These are phyloP conservation scores for Zygotorulaspora danielsina DNA, from an alignment of 805 yeast species.

Conservation along the genomic window DNA sequence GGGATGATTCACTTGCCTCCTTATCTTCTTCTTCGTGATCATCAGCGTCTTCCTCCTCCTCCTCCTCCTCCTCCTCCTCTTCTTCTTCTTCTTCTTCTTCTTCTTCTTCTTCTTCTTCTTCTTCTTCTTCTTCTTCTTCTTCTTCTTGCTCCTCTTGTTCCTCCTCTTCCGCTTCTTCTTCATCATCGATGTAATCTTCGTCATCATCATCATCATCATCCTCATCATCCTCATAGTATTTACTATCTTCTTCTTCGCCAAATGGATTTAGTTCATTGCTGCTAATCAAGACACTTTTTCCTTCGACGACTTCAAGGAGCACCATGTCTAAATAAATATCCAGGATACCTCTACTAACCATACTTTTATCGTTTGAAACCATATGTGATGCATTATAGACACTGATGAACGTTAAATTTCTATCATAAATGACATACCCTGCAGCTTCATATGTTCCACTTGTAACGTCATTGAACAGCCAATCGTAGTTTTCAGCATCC, in stretches of 20 bases:
- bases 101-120: constrained; percentile 50
- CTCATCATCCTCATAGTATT: constrained; percentile 49
- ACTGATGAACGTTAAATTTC: constrained; percentile 72
- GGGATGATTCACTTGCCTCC: too few species aligned
- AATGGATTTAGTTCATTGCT: constrained; percentile 42
- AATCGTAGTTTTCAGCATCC: constrained; percentile 34
- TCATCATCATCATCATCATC: constrained; percentile 38
- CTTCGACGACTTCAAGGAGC: constrained; percentile 51
- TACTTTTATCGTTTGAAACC: constrained; percentile 85
- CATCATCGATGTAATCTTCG: constrained; percentile 12
- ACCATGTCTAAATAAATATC: constrained; percentile 48
- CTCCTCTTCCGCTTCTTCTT: constrained; percentile 12
- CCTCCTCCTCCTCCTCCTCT: constrained; percentile 12
- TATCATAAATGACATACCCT: constrained; percentile 49
- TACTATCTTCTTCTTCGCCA: constrained; percentile 43
- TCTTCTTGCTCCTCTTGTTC: constrained; percentile 43
- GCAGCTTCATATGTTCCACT: constrained; percentile 37
- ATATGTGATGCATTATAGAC: constrained; percentile 81
- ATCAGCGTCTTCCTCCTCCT: constrained; percentile 5
- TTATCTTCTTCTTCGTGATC: too few species aligned
- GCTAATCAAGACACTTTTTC: constrained; percentile 43
- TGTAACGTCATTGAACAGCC: constrained; percentile 36
- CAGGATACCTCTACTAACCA: constrained; percentile 62
- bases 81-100: constrained; percentile 24
- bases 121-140: constrained; percentile 45